Conservation (phyloP, 2,329 filamentous ascomycete species). For the Monilinia aucupariae region DNA sequence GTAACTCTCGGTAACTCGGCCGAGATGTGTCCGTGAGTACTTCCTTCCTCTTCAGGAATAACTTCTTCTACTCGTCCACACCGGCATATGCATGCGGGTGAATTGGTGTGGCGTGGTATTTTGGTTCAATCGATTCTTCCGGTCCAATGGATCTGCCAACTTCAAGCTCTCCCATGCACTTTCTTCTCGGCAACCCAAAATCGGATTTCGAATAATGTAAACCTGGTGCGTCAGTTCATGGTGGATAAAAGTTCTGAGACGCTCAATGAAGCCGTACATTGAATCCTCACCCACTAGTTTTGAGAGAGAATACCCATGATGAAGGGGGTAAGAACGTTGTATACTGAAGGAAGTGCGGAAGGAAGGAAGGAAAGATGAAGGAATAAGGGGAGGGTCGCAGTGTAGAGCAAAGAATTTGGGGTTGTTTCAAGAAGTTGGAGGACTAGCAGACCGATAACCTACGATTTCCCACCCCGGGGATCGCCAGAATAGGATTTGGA, state of each 20-base stretch:
- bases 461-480: neutral
- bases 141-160: neutral
- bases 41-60: neutral
- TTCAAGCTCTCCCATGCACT: neutral
- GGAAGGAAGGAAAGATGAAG: no score
- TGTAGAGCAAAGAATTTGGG: no score
- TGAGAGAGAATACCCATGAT: neutral
- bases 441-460: neutral
- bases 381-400: no score
- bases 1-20: conserved; percentile 1
- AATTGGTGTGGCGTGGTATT: neutral
- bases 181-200: neutral
- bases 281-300: no score
- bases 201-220: neutral
- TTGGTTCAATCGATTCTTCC: neutral
- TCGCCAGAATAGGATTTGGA: neutral
- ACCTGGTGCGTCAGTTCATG: neutral
- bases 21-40: neutral
- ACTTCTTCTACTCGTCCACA: neutral
- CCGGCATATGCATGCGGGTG: neutral
- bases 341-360: no score
- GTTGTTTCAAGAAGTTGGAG: neutral
- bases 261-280: neutral
- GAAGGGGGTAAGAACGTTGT: neutral
- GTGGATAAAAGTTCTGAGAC: neutral